Conservation (phyloP, 192 early-diverging fungal species). For the Hyaloraphidium curvatum region DNA sequence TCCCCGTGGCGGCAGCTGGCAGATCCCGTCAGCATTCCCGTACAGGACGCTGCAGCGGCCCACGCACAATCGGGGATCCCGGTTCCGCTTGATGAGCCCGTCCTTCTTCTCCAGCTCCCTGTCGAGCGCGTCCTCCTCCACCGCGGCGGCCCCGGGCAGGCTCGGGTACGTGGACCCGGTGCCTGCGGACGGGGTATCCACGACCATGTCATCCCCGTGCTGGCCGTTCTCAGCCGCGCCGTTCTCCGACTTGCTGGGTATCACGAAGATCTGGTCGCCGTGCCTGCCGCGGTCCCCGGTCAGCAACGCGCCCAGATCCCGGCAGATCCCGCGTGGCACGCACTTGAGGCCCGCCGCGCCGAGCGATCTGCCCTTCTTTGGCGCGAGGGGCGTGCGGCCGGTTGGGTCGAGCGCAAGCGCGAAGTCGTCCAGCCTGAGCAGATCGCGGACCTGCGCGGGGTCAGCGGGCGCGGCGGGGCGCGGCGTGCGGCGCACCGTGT, state of each 20-base stretch:
- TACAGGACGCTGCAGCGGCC: constrained; percentile 10
- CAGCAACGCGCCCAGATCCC: too few relatives aligned
- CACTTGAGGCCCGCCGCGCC: not conserved
- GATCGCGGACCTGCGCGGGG: not conserved
- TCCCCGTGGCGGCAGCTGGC: constrained; percentile 56
- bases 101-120: constrained; percentile 54
- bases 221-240: not conserved
- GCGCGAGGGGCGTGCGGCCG: constrained; percentile 15
- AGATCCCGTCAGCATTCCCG: constrained; percentile 18
- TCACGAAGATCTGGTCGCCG: not conserved
- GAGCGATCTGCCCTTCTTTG: not conserved
- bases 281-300: not conserved
- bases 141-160: not conserved
- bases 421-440: constrained; percentile 2
- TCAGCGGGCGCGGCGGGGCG: not conserved
- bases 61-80: constrained; percentile 60
- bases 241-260: constrained; percentile 9
- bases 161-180: constrained; percentile 1
- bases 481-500: constrained; percentile 47
- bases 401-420: constrained; percentile 11
- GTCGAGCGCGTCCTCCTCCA: constrained; percentile 59
- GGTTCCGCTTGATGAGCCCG: constrained; percentile 60
- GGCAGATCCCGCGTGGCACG: too few relatives aligned
- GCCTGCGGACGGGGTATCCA: constrained; percentile 2
- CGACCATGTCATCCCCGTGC: constrained; percentile 12